Percentiles rank a stretch among this genome's conserved stretches.
phyloP scores from a whole-genome alignment of 192 early-diverging fungal species.

The Funneliformis geosporum region DNA sequence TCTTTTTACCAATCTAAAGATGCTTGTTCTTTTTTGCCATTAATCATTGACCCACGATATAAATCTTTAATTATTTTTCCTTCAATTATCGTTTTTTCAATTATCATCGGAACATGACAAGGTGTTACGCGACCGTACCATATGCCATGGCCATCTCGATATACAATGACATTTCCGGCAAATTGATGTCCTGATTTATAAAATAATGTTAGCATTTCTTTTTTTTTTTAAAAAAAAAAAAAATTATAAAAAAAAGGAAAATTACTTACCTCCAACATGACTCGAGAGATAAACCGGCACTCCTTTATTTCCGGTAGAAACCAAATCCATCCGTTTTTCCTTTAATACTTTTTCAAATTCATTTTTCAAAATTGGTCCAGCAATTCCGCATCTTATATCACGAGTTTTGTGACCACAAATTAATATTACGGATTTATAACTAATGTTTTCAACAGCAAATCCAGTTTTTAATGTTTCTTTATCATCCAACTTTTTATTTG shows the following conservation, averaged over 20 bases:
- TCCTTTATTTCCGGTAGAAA: constrained; percentile 28
- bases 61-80: constrained; percentile 56
- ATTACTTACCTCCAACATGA: constrained; percentile 54
- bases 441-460: not conserved
- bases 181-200: constrained; percentile 54
- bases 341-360: constrained; percentile 53
- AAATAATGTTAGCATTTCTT: not conserved
- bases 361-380: constrained; percentile 50
- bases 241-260: not conserved
- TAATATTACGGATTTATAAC: constrained; percentile 46
- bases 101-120: constrained; percentile 52
- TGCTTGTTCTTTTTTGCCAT: constrained; percentile 40
- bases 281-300: constrained; percentile 48
- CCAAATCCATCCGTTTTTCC: constrained; percentile 46
- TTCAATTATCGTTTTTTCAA: constrained; percentile 49
- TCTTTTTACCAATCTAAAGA: constrained; percentile 25
- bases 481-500: constrained; percentile 28
- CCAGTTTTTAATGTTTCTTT: not conserved
- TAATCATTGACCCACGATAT: constrained; percentile 54
- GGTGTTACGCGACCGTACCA: constrained; percentile 62
- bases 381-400: constrained; percentile 58
- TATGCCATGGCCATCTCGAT: constrained; percentile 53
- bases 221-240: not conserved
- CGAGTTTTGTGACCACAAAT: constrained; percentile 57
- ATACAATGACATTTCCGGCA: constrained; percentile 60